Base-by-base conservation (phyloP, 768 basidiomycete genomes). In the Daedaleopsis nitida region DNA sequence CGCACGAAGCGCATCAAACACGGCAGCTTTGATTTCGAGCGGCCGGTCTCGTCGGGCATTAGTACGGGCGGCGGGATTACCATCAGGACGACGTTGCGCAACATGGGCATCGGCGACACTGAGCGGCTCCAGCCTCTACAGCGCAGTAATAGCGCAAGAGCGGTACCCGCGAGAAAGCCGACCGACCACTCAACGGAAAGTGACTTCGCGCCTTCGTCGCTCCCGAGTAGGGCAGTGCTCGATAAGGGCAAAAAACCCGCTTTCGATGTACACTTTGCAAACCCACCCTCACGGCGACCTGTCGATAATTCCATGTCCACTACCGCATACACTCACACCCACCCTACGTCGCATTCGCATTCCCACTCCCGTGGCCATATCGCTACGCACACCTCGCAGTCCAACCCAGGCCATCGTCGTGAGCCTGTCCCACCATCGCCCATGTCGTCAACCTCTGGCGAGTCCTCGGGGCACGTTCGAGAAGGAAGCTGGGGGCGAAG, bases 11-110 rank as follows among this genome's bases (percentile, higher is more conserved):
- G 82, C 1, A 81, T 77, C 44, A 87, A 88, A 68, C 87, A 88
- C 64, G 88, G 88, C 6, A 88, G 85, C 67, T 90, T 91, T 70
- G 89, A 91, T 68, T 90, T 91, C 65, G 89, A 91, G 72, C 78
- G 88, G 38, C 88, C 89, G 0, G 80, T 83, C 14, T 70, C 70
- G 5, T 24, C 68, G 49, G 58, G 58, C 55, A 54, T 45, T 13
- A 42, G 57, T 24, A 48, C 53, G 21, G 59, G 58, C 17, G 59
- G 48, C 32, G 62, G 61, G 42, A 42, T 64, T 49, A 65, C 55
- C 43, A 56, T 67, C 35, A 59, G 51, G 57, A 63, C 64, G n/a
- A 66, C 66, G 11, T 48, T 70, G 51, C 63, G 59, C 17, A 59
- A 53, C n/a, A 63, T 70, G 64, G 69, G 66, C 12, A 53, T 68